Evolutionary conservation across 1,139 yeast genomes (phyloP).

Genomic region (Debaryomyces sp.): DNA sequence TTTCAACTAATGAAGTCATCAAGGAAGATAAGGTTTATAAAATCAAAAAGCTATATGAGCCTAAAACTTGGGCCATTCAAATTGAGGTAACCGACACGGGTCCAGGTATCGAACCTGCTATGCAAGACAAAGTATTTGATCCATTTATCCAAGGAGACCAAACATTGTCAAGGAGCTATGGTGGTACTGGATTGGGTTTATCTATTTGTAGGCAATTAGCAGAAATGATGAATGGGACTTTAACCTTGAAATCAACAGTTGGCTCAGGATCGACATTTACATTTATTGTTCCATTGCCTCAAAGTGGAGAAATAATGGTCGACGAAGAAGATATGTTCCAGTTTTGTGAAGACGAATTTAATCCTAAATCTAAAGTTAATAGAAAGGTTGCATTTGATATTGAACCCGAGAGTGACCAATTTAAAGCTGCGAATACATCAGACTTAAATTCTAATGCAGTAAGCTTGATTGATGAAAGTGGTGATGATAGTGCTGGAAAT

Average conservation of each 20-base stretch:
- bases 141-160: slow-evolving; percentile 98
- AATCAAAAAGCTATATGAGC: slow-evolving; percentile 39
- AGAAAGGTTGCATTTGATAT: slow-evolving; percentile 41
- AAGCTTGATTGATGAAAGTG: background rate
- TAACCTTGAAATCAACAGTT: slow-evolving; percentile 65
- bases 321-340: slow-evolving; percentile 40
- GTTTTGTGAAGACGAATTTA: slow-evolving; percentile 49
- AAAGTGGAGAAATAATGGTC: slow-evolving; percentile 61
- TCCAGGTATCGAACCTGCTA: slow-evolving; percentile 81
- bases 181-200: slow-evolving; percentile 95
- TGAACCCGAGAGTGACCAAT: slow-evolving; percentile 3
- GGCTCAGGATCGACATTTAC: slow-evolving; percentile 84
- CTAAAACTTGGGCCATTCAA: slow-evolving; percentile 63
- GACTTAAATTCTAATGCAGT: background rate
- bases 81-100: slow-evolving; percentile 88
- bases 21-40: slow-evolving; percentile 38
- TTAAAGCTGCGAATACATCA: background rate
- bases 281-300: slow-evolving; percentile 76
- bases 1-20: slow-evolving; percentile 24
- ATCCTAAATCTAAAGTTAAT: slow-evolving; percentile 38
- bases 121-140: slow-evolving; percentile 86
- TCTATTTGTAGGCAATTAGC: slow-evolving; percentile 93
- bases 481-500: background rate
- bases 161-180: slow-evolving; percentile 85
- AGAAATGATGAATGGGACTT: slow-evolving; percentile 83